Conservation (phyloP, 345 rosid genomes). For the Brassica incana region DNA sequence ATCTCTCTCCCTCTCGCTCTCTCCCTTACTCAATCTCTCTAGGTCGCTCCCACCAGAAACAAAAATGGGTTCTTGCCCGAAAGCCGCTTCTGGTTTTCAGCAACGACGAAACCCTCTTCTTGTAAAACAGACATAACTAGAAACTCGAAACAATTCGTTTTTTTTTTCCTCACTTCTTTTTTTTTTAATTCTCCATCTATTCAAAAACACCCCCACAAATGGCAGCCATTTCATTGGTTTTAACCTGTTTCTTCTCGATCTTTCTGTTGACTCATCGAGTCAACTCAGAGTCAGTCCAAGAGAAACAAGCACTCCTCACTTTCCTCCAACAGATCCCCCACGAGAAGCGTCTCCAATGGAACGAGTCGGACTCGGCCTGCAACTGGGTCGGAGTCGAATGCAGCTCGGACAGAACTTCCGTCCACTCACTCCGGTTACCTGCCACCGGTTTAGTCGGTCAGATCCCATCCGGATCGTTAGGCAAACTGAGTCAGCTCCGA, state of each 20-base stretch:
- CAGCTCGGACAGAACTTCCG: constrained; percentile 52
- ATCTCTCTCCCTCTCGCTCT: background rate
- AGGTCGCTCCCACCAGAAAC: background rate
- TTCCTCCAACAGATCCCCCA: constrained; percentile 63
- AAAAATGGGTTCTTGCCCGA: constrained; percentile 48
- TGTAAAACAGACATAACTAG: constrained; percentile 10
- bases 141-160: constrained; percentile 10
- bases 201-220: constrained; percentile 27
- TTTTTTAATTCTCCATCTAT: background rate
- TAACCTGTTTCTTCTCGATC: constrained; percentile 32
- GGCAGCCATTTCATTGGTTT: constrained; percentile 38
- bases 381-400: constrained; percentile 88
- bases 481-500: constrained; percentile 66
- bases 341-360: constrained; percentile 79
- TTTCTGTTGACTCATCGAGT: constrained; percentile 47
- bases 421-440: constrained; percentile 74
- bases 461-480: constrained; percentile 68
- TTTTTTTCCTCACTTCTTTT: background rate
- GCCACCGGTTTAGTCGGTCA: constrained; percentile 78
- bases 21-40: background rate
- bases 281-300: constrained; percentile 65
- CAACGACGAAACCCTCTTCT: constrained; percentile 3
- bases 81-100: constrained; percentile 31
- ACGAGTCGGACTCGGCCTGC: constrained; percentile 69
- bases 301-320: constrained; percentile 79